Percentiles rank a stretch among this genome's conserved stretches.
Evolutionary conservation across 345 rosid species (phyloP).

Genomic region (Corymbia maculata): DNA sequence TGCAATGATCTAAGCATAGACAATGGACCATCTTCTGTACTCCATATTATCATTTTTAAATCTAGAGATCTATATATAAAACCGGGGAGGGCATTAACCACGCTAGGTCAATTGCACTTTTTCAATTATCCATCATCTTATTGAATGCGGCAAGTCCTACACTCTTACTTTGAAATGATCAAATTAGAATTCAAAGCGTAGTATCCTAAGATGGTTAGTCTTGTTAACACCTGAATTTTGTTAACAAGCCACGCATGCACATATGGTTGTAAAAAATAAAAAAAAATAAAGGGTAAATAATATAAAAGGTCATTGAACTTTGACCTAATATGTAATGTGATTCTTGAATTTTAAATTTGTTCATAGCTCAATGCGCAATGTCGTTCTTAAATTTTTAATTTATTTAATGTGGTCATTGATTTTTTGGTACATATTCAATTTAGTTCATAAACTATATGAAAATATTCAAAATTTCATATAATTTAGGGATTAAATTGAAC

Average conservation of each 20-base stretch:
- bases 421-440: too few relatives aligned
- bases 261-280: too few relatives aligned
- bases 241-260: neutral
- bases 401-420: too few relatives aligned
- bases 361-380: too few relatives aligned
- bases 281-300: too few relatives aligned
- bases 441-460: too few relatives aligned
- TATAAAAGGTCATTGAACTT: too few relatives aligned
- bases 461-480: too few relatives aligned
- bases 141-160: neutral
- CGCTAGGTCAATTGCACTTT: neutral
- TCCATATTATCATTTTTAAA: neutral
- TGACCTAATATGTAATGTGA: too few relatives aligned
- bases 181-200: neutral
- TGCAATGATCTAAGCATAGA: neutral
- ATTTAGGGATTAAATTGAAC: too few relatives aligned
- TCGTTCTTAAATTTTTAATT: too few relatives aligned
- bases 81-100: neutral
- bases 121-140: neutral
- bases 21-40: neutral
- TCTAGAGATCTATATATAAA: neutral
- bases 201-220: accelerated
- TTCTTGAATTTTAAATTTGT: too few relatives aligned
- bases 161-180: neutral
- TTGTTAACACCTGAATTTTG: neutral